These are phyloP conservation scores for Nasturtium officinale DNA, from an alignment of 345 rosid species.

Conservation along the genomic window DNA sequence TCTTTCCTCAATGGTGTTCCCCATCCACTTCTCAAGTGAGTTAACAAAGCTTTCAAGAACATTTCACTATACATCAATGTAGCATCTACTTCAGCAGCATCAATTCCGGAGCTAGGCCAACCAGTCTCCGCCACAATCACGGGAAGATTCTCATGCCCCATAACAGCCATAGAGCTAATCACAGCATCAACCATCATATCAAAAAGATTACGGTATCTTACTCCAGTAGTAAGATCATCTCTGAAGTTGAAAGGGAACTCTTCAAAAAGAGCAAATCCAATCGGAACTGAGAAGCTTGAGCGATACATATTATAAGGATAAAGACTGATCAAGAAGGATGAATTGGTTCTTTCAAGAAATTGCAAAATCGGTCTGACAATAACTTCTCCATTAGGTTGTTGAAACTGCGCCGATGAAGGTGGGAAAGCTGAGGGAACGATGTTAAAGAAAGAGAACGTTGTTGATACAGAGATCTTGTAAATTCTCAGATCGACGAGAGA, in stretches of 20 bases:
- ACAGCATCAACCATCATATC: constrained; percentile 94
- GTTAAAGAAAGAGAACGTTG: constrained; percentile 83
- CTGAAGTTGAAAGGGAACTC: constrained; percentile 75
- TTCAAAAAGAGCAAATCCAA: constrained; percentile 85
- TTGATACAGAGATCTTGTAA: constrained; percentile 60
- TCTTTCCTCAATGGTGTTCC: constrained; percentile 89
- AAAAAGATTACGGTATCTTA: constrained; percentile 77
- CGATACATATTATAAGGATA: constrained; percentile 84
- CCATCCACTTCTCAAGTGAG: constrained; percentile 63
- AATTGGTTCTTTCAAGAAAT: constrained; percentile 68
- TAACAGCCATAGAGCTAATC: constrained; percentile 68
- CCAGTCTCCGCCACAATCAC: constrained; percentile 89
- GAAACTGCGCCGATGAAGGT: constrained; percentile 74
- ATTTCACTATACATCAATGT: constrained; percentile 59
- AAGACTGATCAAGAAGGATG: constrained; percentile 76
- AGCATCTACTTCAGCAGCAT: constrained; percentile 69
- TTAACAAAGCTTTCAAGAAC: constrained; percentile 64
- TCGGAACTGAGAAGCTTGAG: constrained; percentile 64
- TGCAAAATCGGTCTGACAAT: constrained; percentile 73
- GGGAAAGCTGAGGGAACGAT: constrained; percentile 72
- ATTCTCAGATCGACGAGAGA: constrained; percentile 73
- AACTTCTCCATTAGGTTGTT: constrained; percentile 60
- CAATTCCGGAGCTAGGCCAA: constrained; percentile 78
- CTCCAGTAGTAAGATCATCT: constrained; percentile 76
- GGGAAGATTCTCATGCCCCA: constrained; percentile 76